Evolutionary conservation across 2,329 filamentous ascomycete genomes (phyloP).

Genomic region (Neofusicoccum parvum): DNA sequence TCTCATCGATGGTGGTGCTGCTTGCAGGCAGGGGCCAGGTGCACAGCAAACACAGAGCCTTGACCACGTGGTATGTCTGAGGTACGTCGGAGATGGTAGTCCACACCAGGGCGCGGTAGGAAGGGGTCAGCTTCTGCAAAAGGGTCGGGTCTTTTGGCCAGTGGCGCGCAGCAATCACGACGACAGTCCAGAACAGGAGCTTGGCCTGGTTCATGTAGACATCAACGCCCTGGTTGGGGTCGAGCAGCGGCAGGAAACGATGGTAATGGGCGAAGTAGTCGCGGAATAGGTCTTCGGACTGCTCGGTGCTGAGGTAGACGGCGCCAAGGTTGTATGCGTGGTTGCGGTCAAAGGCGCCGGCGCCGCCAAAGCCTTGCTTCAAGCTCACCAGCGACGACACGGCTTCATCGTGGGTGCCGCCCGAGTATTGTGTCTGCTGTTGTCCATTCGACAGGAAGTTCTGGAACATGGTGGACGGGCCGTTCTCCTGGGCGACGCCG

Average conservation of each 20-base stretch:
- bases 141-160: slow-evolving; percentile 66
- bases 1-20: slow-evolving; percentile 77
- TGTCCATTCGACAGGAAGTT: slow-evolving; percentile 14
- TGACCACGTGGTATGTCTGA: slow-evolving; percentile 78
- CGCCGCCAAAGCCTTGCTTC: slow-evolving; percentile 20
- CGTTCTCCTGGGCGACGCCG: slow-evolving; percentile 56
- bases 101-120: slow-evolving; percentile 73
- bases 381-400: slow-evolving; percentile 21
- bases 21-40: slow-evolving; percentile 84
- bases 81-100: slow-evolving; percentile 75
- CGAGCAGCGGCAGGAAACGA: slow-evolving; percentile 75
- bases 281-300: slow-evolving; percentile 62
- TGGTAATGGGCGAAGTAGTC: slow-evolving; percentile 78
- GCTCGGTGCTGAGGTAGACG: slow-evolving; percentile 31
- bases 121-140: slow-evolving; percentile 66
- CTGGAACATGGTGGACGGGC: slow-evolving; percentile 18
- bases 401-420: slow-evolving; percentile 24
- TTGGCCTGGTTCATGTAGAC: slow-evolving; percentile 76
- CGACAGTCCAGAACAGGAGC: slow-evolving; percentile 82
- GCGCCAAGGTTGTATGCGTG: slow-evolving; percentile 19
- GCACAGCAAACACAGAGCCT: slow-evolving; percentile 77
- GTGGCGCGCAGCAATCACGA: slow-evolving; percentile 73
- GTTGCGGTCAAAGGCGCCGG: slow-evolving; percentile 15
- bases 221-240: slow-evolving; percentile 63
- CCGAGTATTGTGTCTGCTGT: slow-evolving; percentile 27